Percentiles rank a stretch among this genome's conserved stretches.
Conservation (phyloP, 768 basidiomycete genomes). For the Mycena epipterygia region DNA sequence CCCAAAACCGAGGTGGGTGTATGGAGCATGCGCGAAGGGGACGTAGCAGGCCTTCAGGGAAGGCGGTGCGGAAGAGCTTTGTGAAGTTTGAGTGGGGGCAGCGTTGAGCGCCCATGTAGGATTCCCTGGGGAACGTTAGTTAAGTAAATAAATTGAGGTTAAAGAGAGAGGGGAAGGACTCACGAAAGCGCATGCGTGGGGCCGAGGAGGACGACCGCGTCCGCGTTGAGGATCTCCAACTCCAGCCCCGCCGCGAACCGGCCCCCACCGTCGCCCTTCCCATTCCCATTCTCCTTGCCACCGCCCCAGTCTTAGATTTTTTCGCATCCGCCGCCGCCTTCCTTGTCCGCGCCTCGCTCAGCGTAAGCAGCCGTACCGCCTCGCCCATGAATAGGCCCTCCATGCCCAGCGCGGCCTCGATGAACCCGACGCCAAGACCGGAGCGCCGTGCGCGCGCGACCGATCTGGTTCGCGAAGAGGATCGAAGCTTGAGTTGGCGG, state of each 20-base stretch:
- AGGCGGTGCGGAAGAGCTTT: constrained; percentile 79
- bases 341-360: constrained; percentile 73
- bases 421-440: constrained; percentile 65
- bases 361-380: constrained; percentile 67
- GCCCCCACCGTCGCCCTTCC: constrained; percentile 45
- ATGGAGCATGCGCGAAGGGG: constrained; percentile 70
- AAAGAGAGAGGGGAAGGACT: no score
- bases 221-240: constrained; percentile 83
- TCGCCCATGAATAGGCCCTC: constrained; percentile 79
- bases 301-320: not conserved
- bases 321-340: constrained; percentile 53
- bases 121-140: no score
- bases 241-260: constrained; percentile 76
- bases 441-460: constrained; percentile 65
- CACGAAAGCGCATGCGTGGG: constrained; percentile 80
- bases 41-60: no score
- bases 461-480: constrained; percentile 79
- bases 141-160: no score
- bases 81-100: constrained; percentile 83
- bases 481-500: constrained; percentile 79
- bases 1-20: no score
- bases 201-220: constrained; percentile 78
- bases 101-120: constrained; percentile 72
- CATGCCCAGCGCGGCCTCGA: constrained; percentile 87
- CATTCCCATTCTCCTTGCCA: not conserved